Evolutionary conservation across 768 basidiomycete species (phyloP), one percentile per base, ranked within the genome.

Genomic region (Mycena belliarum): DNA sequence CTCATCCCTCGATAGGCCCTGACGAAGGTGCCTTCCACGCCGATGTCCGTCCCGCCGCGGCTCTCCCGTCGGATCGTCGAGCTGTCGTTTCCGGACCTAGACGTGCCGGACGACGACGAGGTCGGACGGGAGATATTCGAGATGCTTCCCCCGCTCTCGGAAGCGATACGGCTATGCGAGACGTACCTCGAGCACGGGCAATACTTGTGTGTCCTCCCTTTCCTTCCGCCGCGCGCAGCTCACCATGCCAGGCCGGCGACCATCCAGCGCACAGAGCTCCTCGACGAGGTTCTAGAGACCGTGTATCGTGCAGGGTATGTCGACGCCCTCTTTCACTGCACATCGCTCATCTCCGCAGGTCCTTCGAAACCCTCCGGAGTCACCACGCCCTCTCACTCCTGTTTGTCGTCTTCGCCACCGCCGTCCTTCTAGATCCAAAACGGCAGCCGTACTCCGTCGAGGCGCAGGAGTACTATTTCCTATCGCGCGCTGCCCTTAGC

Each of bases 351-450:
- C 33, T 14, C 21, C n/a, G 28, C 54, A 80, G 80, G 15, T 75
- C 73, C 5, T 76, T 75, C 14, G 76, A 76, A 43, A 64, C 63
- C 8, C 61, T 77, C 44, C 67, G 74, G 9, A 70, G 69, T n/a
- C 71, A 79, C n/a, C 84, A 89, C 56, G 70, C 79, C 1, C 72
- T 89, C 16, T 76, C 87, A 0, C 75, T 91, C 25, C 75, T 91
- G 20, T 88, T 86, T 66, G 79, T 80, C 41, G 69, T 90, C 14
- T 84, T 92, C 60, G 82, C 88, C 6, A 76, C 91, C 24, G 88
- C 81, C 0, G 72, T 79, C 0, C 73, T 89, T n/a, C 84, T 88
- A 60, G 86, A 88, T 65, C 75, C 78, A 6, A 65, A 72, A 46
- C 67, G 70, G 8, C 77, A 78, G 1, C 73, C 83, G 37, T 81